These are phyloP conservation scores for Leccinum obscurum DNA, from an alignment of 768 basidiomycete genomes.

Conservation along the genomic window DNA sequence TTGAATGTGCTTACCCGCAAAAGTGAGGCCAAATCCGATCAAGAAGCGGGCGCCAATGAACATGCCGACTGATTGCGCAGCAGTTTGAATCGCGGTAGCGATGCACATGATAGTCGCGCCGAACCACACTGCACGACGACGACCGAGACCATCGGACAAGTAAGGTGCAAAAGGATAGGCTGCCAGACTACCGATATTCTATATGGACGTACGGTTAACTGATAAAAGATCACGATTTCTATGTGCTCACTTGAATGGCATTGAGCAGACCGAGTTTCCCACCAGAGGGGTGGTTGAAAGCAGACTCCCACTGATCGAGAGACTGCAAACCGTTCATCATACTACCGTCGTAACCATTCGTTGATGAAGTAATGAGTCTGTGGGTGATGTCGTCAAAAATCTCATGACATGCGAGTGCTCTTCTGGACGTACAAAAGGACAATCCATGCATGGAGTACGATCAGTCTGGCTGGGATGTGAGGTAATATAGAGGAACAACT, in stretches of 20 bases:
- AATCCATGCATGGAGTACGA: conserved; percentile 69
- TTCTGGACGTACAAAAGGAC: conserved; percentile 51
- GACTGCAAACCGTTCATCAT: conserved; percentile 83
- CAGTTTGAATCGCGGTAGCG: neutral
- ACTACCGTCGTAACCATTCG: conserved; percentile 74
- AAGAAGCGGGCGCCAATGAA: neutral
- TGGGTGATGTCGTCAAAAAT: neutral
- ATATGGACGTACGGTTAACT: neutral
- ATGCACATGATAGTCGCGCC: neutral
- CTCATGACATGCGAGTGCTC: neutral
- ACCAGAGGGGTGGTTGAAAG: conserved; percentile 53
- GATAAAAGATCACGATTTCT: neutral
- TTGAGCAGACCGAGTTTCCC: neutral
- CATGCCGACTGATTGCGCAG: neutral
- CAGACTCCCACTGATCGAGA: conserved; percentile 58
- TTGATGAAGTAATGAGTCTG: conserved; percentile 74
- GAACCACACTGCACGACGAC: neutral
- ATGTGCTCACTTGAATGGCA: neutral
- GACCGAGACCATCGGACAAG: neutral
- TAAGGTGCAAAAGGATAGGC: neutral
- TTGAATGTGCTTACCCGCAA: neutral
- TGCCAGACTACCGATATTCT: neutral
- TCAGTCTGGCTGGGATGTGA: conserved; percentile 42
- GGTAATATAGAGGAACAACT: neutral
- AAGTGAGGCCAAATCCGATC: neutral